Evolutionary conservation across 2,329 filamentous ascomycete species (phyloP), one percentile per base, ranked within the genome.

Genomic region (Zymoseptoria pseudotritici): DNA sequence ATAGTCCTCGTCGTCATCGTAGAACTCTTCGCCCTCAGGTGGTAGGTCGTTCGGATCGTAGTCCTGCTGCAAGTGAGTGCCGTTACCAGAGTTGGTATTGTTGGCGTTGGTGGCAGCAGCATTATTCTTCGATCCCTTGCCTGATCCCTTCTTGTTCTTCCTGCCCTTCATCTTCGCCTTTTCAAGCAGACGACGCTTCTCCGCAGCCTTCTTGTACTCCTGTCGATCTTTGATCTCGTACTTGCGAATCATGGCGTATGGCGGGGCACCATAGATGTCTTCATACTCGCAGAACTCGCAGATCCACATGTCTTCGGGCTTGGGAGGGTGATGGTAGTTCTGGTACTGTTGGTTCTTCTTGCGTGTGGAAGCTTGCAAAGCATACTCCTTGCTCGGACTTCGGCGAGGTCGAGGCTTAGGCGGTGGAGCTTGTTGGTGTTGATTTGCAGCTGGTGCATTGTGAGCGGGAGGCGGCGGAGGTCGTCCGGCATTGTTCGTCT

Each of bases 281-380:
- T 97, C 93, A 72, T 97, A 99, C 74, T 99, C 94, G 78, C 94
- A 99, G 73, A 97, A 97, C 70, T 97, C 90, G 76, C 94, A 99
- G 53, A 97, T 91, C 90, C 92, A 97, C 55, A 91, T 83, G 62
- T 96, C 90, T 65, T 90, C 88, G 1, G 78, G 73, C 19, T 76
- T 78, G 0, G 89, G 88, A 1, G 89, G 88, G 69, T 89, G 86
- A 68, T 89, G 86, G 63, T 84, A 85, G 73, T 94, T 95, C 59
- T 84, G 82, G 65, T 89, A 87, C 68, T 89, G 84, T 62, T 94
- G 89, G 69, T 90, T 83, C 53, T 89, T 83, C 61, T 88, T 87
- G 6, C 94, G 88, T 65, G 91, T 85, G 22, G 86, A 85, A 24
- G 91, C 92, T 60, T 91, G 90, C 62, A 85, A 76, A 1, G 83